Evolutionary conservation across 768 basidiomycete genomes (phyloP).

Genomic region (Russula emetica): DNA sequence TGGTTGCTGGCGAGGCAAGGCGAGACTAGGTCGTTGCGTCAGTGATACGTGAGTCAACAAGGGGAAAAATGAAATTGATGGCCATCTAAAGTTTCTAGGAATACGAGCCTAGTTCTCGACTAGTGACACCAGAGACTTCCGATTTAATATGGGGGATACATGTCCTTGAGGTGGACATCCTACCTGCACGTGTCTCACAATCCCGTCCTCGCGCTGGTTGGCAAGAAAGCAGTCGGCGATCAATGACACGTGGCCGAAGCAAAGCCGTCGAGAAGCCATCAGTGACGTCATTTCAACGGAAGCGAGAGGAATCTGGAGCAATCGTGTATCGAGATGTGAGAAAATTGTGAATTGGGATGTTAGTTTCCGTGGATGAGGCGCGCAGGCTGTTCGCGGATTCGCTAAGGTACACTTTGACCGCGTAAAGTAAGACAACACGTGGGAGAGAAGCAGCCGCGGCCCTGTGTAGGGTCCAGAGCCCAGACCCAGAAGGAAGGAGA

Average conservation of each 20-base stretch:
- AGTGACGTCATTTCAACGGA: conserved; percentile 19
- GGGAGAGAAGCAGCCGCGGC: conserved; percentile 14
- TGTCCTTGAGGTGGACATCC: conserved; percentile 7
- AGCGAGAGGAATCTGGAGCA: not conserved
- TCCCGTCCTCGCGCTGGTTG: not conserved
- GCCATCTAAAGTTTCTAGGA: not conserved
- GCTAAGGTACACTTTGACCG: not conserved
- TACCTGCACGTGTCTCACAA: conserved; percentile 4
- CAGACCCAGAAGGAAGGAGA: conserved; percentile 13
- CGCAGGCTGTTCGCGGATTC: conserved; percentile 3
- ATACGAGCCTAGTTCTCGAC: conserved; percentile 16
- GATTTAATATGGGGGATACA: not conserved
- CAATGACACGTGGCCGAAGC: not conserved
- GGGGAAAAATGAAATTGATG: conserved; percentile 14
- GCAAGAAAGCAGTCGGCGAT: not conserved
- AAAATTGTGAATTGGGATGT: conserved; percentile 18
- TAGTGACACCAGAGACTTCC: not conserved
- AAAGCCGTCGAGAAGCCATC: not conserved
- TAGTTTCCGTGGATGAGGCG: conserved; percentile 22
- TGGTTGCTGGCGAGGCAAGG: conserved; percentile 1
- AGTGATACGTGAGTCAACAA: conserved; percentile 3
- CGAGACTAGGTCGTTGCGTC: conserved; percentile 19
- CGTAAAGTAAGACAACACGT: conserved; percentile 7
- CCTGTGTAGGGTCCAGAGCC: not conserved
- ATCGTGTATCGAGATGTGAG: conserved; percentile 13